Conservation (phyloP, 345 rosid genomes). For the Gossypium arboreum region DNA sequence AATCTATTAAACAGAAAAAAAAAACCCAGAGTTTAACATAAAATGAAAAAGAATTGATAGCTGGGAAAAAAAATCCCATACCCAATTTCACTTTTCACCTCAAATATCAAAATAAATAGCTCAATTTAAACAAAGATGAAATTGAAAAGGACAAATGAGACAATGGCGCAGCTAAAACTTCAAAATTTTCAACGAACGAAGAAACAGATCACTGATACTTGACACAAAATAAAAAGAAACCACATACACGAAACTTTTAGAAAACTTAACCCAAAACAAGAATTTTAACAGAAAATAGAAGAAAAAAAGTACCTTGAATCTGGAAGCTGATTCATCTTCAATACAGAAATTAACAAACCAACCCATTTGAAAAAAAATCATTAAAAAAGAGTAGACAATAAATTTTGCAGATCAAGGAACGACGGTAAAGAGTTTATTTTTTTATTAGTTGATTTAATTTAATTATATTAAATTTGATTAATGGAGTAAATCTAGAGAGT, state of each 20-base stretch:
- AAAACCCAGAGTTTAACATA: not conserved
- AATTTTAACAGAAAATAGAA: not conserved
- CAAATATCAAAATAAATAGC: constrained; percentile 5
- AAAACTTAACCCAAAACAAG: not conserved
- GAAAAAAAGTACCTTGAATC: constrained; percentile 23
- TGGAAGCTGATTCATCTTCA: constrained; percentile 22
- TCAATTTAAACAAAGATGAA: not conserved
- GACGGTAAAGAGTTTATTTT: not conserved
- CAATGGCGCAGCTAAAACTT: constrained; percentile 23
- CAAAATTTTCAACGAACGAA: not conserved
- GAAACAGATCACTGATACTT: constrained; percentile 3
- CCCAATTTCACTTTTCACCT: constrained; percentile 12
- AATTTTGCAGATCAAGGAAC: constrained; percentile 44
- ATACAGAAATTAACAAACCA: not conserved
- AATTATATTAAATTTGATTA: not conserved
- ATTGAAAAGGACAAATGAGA: not conserved
- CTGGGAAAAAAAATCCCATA: constrained; percentile 14
- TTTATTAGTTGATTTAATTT: not conserved
- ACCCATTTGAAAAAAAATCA: constrained; percentile 26
- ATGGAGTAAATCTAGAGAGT: constrained; percentile 12
- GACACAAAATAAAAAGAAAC: constrained; percentile 7
- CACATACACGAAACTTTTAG: constrained; percentile 2
- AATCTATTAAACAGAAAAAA: not conserved
- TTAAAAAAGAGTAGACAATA: not conserved
- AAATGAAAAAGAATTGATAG: constrained; percentile 14